phyloP scores from a whole-genome alignment of 192 early-diverging fungal genomes.

The Backusella parvicylindrica region DNA sequence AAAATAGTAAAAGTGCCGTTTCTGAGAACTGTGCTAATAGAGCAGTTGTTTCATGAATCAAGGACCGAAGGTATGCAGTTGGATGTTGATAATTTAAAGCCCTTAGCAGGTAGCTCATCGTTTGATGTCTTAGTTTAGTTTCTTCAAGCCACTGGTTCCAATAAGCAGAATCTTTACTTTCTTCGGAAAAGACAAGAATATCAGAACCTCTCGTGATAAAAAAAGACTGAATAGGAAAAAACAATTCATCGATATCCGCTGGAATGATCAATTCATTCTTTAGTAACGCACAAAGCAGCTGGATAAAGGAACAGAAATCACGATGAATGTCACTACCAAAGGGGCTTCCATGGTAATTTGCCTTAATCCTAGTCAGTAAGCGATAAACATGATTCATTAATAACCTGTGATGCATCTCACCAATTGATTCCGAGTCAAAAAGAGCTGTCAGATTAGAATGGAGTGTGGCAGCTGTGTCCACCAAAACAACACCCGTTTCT shows the following conservation, averaged over 20 bases:
- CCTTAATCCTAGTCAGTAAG: background rate
- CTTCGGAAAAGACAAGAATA: background rate
- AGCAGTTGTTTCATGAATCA: background rate
- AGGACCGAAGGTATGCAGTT: background rate
- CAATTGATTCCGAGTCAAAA: background rate
- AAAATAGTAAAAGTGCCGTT: background rate
- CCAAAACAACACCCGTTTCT: background rate
- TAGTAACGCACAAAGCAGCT: background rate
- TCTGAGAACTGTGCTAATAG: background rate
- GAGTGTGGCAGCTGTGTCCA: background rate
- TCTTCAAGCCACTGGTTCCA: background rate
- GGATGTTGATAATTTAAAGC: background rate
- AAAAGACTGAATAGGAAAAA: background rate
- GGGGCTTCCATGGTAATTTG: background rate
- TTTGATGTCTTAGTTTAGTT: background rate
- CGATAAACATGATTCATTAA: background rate
- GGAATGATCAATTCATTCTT: background rate
- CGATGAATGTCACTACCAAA: background rate
- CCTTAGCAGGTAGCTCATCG: background rate
- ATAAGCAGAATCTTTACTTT: background rate
- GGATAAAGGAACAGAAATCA: background rate
- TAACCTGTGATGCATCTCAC: background rate
- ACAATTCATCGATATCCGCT: background rate
- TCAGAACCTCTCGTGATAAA: slow-evolving; percentile 11
- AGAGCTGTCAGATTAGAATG: background rate